Base-by-base conservation (phyloP, 192 early-diverging fungal species). In the Glomus cerebriforme region DNA sequence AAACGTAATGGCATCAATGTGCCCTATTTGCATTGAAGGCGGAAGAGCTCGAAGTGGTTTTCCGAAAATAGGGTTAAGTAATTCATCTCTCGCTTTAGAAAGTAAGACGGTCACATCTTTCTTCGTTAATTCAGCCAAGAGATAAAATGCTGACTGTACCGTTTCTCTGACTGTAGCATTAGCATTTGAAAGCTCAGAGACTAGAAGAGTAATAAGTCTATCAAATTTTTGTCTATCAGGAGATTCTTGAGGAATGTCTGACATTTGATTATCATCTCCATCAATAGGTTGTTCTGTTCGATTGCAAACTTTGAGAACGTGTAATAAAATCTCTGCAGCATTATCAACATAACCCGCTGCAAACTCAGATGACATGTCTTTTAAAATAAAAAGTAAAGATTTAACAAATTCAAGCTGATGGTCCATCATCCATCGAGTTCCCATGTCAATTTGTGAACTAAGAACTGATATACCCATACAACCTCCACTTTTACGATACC, bases 1-100 rank as follows among this genome's bases (percentile, higher is more conserved):
- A 83, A 97, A 99, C 0, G 96, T 98, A 67, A 99, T 96, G 4
- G 97, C 97, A 78, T 99, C 98, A 75, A 98, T 98, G 81, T 98
- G 92, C 19, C 97, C 98, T 39, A 99, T 99, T 82, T 99, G 98
- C 92, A 98, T 95, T 62, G 94, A 90, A 83, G 96, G 93, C 0
- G 98, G 96, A 34, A 99, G 87, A 0, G 97, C 96, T 9, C 97
- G 93, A 68, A 99, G 87, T 5, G 98, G 98, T 82, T 98, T 98
- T 39, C 96, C 91, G 83, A 98, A 99, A 69, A 99, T 99, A 6
- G 97, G 96, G 6, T 85, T 85, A 31, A 99, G 84, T 24, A 99
- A 86, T 4, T 92, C 88, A 65, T 98, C 96, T 65, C 92, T 87
- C 2, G 94, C 93, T 6, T 95, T 95, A 7, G 87, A 85, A 54